A percentile compares a stretch with the other conserved stretches of the same genome.
phyloP scores from a whole-genome alignment of 306 rosid genomes.

The Ormosia emarginata region DNA sequence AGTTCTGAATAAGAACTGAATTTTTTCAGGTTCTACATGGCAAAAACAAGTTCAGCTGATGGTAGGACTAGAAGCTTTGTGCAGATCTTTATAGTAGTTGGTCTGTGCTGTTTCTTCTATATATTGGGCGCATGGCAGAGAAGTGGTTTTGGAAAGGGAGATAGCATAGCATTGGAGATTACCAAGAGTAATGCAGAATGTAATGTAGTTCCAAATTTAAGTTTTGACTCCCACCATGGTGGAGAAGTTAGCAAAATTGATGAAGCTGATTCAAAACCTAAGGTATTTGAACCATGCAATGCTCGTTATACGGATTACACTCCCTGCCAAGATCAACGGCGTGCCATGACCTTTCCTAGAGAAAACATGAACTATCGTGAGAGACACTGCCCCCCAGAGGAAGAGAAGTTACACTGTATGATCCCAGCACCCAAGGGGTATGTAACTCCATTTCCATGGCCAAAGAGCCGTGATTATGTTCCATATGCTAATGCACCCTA shows the following conservation, averaged over 20 bases:
- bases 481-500: conserved; percentile 90
- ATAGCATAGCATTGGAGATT: conserved; percentile 71
- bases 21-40: conserved; percentile 63
- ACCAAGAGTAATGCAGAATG: conserved; percentile 64
- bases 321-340: conserved; percentile 84
- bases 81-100: conserved; percentile 73
- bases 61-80: conserved; percentile 78
- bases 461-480: conserved; percentile 84
- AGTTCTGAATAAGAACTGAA: conserved; percentile 1
- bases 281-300: conserved; percentile 48
- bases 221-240: conserved; percentile 40
- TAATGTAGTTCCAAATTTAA: conserved; percentile 35
- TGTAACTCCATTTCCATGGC: conserved; percentile 92
- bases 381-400: conserved; percentile 79
- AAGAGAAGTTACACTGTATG: conserved; percentile 67
- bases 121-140: conserved; percentile 92
- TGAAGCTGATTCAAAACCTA: conserved; percentile 36
- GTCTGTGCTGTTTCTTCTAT: conserved; percentile 85
- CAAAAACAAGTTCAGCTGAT: conserved; percentile 57
- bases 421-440: conserved; percentile 90
- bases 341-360: conserved; percentile 86
- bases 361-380: conserved; percentile 76
- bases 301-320: conserved; percentile 67
- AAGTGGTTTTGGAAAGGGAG: conserved; percentile 92
- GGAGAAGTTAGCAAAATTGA: conserved; percentile 37